Evolutionary conservation across 169 alveolate genomes (phyloP).

Genomic region (Plasmodium cynomolgi): DNA sequence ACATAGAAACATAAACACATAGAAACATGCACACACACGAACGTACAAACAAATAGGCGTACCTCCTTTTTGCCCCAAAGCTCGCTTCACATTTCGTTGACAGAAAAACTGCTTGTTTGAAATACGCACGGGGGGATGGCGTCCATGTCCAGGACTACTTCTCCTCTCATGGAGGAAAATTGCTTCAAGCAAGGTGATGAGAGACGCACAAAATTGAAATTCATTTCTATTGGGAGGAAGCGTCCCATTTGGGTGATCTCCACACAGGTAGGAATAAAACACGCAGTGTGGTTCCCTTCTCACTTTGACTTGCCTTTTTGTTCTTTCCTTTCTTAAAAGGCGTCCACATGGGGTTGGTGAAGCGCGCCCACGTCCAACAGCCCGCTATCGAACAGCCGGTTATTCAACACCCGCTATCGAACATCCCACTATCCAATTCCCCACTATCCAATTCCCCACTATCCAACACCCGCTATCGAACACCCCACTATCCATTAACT

Average conservation of each 20-base stretch:
- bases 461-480: not conserved
- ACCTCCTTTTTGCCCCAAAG: not conserved
- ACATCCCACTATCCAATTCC: not conserved
- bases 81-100: not conserved
- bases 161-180: not conserved
- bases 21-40: no score
- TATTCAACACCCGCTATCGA: no score
- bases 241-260: not conserved
- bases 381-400: not conserved
- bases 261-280: not conserved
- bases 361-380: no score
- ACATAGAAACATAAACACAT: no score
- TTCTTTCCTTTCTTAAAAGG: not conserved
- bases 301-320: not conserved
- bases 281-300: not conserved
- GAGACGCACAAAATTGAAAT: not conserved
- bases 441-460: not conserved
- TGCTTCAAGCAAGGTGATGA: not conserved
- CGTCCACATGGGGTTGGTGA: not conserved
- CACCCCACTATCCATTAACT: not conserved
- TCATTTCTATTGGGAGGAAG: not conserved
- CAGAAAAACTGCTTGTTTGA: not conserved
- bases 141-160: not conserved
- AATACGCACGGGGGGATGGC: not conserved
- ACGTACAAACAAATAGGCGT: not conserved